These are phyloP conservation scores for Podospora conica DNA, from an alignment of 495 filamentous ascomycete genomes.

Conservation along the genomic window DNA sequence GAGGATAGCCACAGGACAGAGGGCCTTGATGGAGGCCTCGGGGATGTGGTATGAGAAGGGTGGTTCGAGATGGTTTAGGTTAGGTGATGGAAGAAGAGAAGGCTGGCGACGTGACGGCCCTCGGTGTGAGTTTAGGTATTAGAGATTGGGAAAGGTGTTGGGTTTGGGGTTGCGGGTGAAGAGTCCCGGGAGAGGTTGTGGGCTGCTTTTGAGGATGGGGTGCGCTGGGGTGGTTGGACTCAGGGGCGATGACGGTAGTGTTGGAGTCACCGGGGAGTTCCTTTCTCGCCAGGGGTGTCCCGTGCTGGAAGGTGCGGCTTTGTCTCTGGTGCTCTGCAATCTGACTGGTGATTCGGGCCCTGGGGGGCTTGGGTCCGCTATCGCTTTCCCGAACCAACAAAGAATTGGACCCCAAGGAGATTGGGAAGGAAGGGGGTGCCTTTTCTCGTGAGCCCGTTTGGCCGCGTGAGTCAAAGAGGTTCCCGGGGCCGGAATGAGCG, in stretches of 20 bases:
- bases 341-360: neutral
- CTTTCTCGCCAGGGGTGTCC: neutral
- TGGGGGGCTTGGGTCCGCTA: neutral
- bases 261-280: conserved; percentile 9
- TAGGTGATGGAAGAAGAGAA: neutral
- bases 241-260: neutral
- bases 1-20: neutral
- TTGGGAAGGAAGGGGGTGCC: neutral
- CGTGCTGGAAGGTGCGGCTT: conserved; percentile 5
- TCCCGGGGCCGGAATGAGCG: neutral
- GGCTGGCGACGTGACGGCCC: neutral
- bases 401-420: neutral
- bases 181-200: neutral
- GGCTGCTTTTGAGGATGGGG: neutral
- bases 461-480: conserved; percentile 11
- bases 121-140: neutral
- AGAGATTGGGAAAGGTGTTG: neutral
- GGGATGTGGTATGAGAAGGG: neutral
- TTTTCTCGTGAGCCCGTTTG: neutral
- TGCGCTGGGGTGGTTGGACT: neutral
- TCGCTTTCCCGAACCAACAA: neutral
- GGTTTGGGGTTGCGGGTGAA: conserved; percentile 1
- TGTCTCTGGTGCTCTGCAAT: neutral
- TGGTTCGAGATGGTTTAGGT: neutral
- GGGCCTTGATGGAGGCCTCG: neutral